phyloP scores from a whole-genome alignment of 1,284 basidiomycete species.

The Sporisorium scitamineum region DNA sequence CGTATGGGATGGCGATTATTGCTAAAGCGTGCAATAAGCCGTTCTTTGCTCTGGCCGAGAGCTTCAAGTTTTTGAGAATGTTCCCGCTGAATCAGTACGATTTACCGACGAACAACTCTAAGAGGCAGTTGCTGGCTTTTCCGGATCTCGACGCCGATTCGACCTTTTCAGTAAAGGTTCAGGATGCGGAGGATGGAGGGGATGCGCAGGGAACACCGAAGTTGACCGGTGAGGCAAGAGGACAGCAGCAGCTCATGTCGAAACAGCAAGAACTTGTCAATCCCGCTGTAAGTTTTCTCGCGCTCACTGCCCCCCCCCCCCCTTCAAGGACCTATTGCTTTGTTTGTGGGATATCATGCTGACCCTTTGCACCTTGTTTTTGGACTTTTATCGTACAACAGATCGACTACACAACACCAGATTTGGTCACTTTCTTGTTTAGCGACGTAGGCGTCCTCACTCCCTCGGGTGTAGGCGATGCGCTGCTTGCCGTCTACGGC shows the following conservation, averaged over 20 bases:
- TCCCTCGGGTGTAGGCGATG: constrained; percentile 89
- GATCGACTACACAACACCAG: constrained; percentile 73
- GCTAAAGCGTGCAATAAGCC: constrained; percentile 94
- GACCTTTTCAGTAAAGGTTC: too few species aligned
- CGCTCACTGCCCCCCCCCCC: too few species aligned
- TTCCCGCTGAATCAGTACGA: constrained; percentile 98
- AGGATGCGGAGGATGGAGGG: constrained; percentile 1
- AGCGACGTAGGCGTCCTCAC: constrained; percentile 91
- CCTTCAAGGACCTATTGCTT: too few species aligned
- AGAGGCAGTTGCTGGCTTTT: constrained; percentile 42
- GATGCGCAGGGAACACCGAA: constrained; percentile 11
- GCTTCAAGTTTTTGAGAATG: constrained; percentile 96
- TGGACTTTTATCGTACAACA: too few species aligned
- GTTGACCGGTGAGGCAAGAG: background rate
- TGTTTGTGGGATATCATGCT: too few species aligned
- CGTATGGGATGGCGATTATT: constrained; percentile 95
- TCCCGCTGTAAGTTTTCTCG: constrained; percentile 42
- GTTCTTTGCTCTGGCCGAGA: constrained; percentile 93
- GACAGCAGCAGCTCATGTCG: constrained; percentile 42
- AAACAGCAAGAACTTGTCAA: constrained; percentile 59
- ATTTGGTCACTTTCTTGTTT: constrained; percentile 88
- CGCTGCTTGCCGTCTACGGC: constrained; percentile 85
- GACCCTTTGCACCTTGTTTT: too few species aligned
- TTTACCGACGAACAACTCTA: constrained; percentile 75
- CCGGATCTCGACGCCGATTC: constrained; percentile 25